Base-by-base conservation (phyloP, 2,329 filamentous ascomycete species). In the Phaeosphaeria sp. region DNA sequence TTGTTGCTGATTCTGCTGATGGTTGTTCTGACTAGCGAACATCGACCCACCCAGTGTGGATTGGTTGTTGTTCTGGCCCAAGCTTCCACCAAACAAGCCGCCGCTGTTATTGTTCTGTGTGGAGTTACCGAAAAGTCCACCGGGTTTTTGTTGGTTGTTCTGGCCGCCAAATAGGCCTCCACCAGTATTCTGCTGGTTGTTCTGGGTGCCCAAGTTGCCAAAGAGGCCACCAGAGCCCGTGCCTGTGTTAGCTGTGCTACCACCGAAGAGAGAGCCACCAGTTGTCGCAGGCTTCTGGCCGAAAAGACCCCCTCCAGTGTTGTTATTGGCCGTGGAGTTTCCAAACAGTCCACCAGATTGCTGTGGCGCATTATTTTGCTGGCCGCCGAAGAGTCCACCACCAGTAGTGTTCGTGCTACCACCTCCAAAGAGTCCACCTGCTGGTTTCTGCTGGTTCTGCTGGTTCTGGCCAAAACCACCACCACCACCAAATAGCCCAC, bases 311-410 rank as follows among this genome's bases (percentile, higher is more conserved):
- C 73, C 69, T 46, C 72, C 69, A 42, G 73, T 69, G 43, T 69
- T 72, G 53, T 70, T 65, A 46, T 66, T 68, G 46, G 70, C 70
- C 15, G 83, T 82, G 61, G 88, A 87, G 6, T 80, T 74, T 39
- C 79, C 79, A 59, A 84, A 84, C 25, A 84, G 65, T 25, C 80
- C 73, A 54, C 75, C 71, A 52, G 65, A 57, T 21, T 65, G 64
- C 52, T 63, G 30, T 59, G 43, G 70, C 43, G 73, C 5, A 51
- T 57, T 69, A 59, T 54, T 66, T 63, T 22, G 63, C 51, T 68
- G 63, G 69, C 85, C 30, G 11, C 30, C 85, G 55, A 88, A 88
- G 3, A 87, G 74, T 1, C 84, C 80, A 5, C 79, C 79, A 6
- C 80, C 78, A 13, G 78, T 69, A 33, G 78, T 71, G 27, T 73